Percentiles rank a stretch among this genome's conserved stretches.
These are phyloP conservation scores for Amanita molliuscula DNA, from an alignment of 768 basidiomycete genomes.

Conservation along the genomic window DNA sequence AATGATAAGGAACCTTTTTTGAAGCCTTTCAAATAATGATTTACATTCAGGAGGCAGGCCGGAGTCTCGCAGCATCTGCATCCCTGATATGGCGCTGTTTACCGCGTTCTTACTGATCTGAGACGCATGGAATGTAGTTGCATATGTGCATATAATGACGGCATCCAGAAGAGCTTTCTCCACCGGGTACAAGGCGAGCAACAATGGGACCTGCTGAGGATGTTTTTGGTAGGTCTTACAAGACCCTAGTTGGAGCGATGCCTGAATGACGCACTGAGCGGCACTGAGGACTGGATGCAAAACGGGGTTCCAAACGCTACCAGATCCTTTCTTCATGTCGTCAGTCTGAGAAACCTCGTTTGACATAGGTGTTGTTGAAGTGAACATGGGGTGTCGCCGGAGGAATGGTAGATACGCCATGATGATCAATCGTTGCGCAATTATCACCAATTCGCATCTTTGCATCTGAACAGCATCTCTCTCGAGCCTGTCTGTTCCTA, in stretches of 20 bases:
- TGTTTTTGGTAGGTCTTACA: slow-evolving; percentile 11
- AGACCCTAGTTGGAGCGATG: slow-evolving; percentile 26
- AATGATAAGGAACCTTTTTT: neutral
- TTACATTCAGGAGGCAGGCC: slow-evolving; percentile 12
- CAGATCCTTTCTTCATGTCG: slow-evolving; percentile 5
- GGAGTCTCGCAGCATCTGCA: slow-evolving; percentile 16
- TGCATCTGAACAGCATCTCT: slow-evolving; percentile 18
- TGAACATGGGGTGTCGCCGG: slow-evolving; percentile 11
- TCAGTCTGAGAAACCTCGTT: neutral
- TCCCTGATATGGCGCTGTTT: slow-evolving; percentile 16
- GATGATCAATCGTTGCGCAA: slow-evolving; percentile 50
- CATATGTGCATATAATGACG: slow-evolving; percentile 52
- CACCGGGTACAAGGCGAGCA: slow-evolving; percentile 28
- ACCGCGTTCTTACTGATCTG: slow-evolving; percentile 7
- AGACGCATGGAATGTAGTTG: slow-evolving; percentile 26
- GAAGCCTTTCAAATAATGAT: slow-evolving; percentile 1
- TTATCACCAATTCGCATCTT: slow-evolving; percentile 49
- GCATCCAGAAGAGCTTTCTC: slow-evolving; percentile 58
- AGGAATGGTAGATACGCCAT: slow-evolving; percentile 65
- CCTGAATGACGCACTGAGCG: slow-evolving; percentile 52
- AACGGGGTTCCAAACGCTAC: slow-evolving; percentile 37
- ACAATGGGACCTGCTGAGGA: slow-evolving; percentile 8
- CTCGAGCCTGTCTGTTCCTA: neutral
- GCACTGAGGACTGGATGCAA: slow-evolving; percentile 51
- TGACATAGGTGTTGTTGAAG: neutral